These are phyloP conservation scores for Rhynchospora tenuis DNA, from an alignment of 176 grass and related monocot species.

Conservation along the genomic window DNA sequence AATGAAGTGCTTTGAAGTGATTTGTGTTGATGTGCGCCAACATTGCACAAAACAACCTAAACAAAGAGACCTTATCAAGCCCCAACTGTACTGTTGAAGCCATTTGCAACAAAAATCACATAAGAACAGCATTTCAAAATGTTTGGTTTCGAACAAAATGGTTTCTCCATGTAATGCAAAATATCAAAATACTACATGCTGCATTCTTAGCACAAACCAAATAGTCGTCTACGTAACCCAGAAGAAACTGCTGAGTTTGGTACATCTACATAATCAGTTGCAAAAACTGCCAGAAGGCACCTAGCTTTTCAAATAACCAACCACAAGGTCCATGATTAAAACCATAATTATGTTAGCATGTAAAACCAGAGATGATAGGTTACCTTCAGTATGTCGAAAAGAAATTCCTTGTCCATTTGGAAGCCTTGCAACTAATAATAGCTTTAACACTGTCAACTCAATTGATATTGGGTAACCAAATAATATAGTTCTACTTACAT, in stretches of 20 bases:
- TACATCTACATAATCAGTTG: background rate
- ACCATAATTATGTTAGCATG: slow-evolving; percentile 16
- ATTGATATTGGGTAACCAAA: slow-evolving; percentile 23
- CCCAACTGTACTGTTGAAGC: background rate
- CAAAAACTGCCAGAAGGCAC: background rate
- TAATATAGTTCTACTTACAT: background rate
- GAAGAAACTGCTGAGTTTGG: slow-evolving; percentile 6
- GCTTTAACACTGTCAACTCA: slow-evolving; percentile 49
- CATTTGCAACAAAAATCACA: background rate
- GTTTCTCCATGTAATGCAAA: background rate
- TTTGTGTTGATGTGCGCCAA: background rate
- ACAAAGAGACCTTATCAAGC: background rate
- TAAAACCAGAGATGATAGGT: slow-evolving; percentile 29
- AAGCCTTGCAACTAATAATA: slow-evolving; percentile 35
- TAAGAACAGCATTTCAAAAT: background rate
- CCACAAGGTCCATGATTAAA: background rate
- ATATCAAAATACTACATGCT: background rate
- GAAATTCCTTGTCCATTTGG: slow-evolving; percentile 43
- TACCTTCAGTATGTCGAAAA: slow-evolving; percentile 52
- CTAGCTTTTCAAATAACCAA: background rate
- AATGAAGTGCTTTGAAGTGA: background rate
- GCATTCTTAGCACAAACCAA: background rate
- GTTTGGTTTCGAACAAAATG: background rate
- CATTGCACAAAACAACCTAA: background rate
- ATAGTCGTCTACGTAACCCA: background rate